Percentiles rank a stretch among this genome's conserved stretches.
Conservation (phyloP, 164 flowering plant genomes). For the Echeveria elegans region DNA sequence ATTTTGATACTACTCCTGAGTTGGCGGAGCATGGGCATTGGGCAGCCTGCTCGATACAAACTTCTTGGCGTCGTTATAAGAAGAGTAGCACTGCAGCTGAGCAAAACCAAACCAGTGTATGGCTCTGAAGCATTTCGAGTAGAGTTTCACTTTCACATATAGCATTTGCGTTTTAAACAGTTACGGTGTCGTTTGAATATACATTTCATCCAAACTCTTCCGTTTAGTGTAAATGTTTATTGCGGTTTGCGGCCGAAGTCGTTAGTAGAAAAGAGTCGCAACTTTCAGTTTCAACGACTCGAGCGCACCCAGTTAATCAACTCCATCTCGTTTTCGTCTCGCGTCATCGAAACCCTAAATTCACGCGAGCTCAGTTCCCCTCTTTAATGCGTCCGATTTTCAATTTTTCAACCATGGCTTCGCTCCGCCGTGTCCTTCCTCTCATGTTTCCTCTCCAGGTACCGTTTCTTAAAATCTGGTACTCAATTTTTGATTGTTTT, state of each 20-base stretch:
- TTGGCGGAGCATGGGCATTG: too few relatives aligned
- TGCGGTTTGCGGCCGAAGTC: constrained; percentile 75
- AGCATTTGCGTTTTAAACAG: too few relatives aligned
- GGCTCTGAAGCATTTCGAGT: too few relatives aligned
- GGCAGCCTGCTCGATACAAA: too few relatives aligned
- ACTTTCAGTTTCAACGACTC: constrained; percentile 76
- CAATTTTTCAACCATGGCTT: neutral
- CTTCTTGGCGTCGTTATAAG: too few relatives aligned
- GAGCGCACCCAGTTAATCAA: constrained; percentile 22
- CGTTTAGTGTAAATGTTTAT: constrained; percentile 69
- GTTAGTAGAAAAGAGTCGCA: too few relatives aligned
- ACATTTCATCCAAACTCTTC: constrained; percentile 60
- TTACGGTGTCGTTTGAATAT: constrained; percentile 81
- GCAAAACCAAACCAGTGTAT: too few relatives aligned
- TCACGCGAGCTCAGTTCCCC: neutral
- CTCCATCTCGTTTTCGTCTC: neutral
- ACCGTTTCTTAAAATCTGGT: neutral
- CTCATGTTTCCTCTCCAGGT: neutral
- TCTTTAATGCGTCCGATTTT: neutral
- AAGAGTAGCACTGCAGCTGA: too few relatives aligned
- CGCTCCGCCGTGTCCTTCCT: neutral
- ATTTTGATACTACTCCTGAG: too few relatives aligned
- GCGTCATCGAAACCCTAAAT: neutral
- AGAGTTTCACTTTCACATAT: too few relatives aligned
- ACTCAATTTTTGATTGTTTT: neutral